phyloP scores from a whole-genome alignment of 352 stramenopile species.

The Pythium aphanidermatum region DNA sequence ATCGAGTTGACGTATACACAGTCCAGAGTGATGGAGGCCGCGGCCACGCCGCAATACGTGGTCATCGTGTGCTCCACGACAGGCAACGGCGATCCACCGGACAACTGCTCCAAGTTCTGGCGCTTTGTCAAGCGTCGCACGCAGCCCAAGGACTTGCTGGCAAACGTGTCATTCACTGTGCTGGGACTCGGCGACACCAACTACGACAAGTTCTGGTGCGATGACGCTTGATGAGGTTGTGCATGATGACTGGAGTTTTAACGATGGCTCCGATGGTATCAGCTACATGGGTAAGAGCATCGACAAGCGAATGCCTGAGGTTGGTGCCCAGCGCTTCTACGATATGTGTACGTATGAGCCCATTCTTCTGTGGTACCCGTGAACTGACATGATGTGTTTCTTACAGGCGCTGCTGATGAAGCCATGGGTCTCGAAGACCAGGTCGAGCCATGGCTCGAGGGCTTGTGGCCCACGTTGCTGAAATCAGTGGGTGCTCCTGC shows the following conservation, averaged over 20 bases:
- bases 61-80: constrained; percentile 93
- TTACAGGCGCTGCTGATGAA: constrained; percentile 86
- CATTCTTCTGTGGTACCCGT: not conserved
- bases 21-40: constrained; percentile 35
- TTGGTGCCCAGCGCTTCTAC: constrained; percentile 82
- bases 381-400: constrained; percentile 1
- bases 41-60: constrained; percentile 39
- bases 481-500: constrained; percentile 20
- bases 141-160: constrained; percentile 69
- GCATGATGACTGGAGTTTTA: too few relatives aligned
- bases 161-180: constrained; percentile 77
- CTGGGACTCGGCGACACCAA: constrained; percentile 95
- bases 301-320: constrained; percentile 83
- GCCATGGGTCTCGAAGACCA: constrained; percentile 90
- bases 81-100: constrained; percentile 93
- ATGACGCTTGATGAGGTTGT: too few relatives aligned
- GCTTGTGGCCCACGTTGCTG: constrained; percentile 47
- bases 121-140: constrained; percentile 88
- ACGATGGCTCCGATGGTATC: too few relatives aligned
- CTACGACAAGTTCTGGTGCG: constrained; percentile 95
- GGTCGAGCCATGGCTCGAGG: constrained; percentile 90
- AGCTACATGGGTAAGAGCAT: constrained; percentile 87
- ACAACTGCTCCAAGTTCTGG: constrained; percentile 92
- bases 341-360: constrained; percentile 30
- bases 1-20: too few relatives aligned